Evolutionary conservation across 192 early-diverging fungal genomes (phyloP), one percentile per base, ranked within the genome.

Genomic region (Backusella tuberculispora): DNA sequence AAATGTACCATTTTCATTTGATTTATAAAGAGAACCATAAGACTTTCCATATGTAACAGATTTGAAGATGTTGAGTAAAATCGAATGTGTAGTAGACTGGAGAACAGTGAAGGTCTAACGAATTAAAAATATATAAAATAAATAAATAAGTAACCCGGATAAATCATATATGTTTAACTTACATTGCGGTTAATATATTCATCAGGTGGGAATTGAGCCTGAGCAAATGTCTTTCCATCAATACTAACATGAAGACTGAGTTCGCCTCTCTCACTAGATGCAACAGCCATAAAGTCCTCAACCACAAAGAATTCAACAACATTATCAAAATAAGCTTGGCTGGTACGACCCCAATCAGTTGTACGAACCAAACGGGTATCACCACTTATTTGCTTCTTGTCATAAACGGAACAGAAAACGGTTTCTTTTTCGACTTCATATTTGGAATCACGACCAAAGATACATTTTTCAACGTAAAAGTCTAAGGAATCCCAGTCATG

Each of bases 171-270:
- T 65, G 76, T 60, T 19, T 60, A 60, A 26, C 78, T 75, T 72
- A 71, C 94, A 63, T 94, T 87, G 37, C 91, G 85, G 21, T 91
- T 85, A 65, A 97, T 80, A 64, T 88, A 80, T 44, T 91, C 81
- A 60, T 91, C 85, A 10, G 96, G 95, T 24, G 98, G 98, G 87
- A 96, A 98, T 63, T 88, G 83, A 0, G 95, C 92, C 63, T 87
- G 83, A 10, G 82, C 78, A 83, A 95, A 95, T 2, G 83, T 85
- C 5, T 77, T 67, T 2, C 96, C 97, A 74, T 99, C 88, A 7
- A 86, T 78, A 6, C 95, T 94, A 7, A 95, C 92, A 46, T 82
- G 80, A 19, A 99, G 79, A 40, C 84, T 84, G 29, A 95, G 83
- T 56, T 84, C 82, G 0, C 83, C 74, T 7, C 77, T 76, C 4